Base-by-base conservation (phyloP, 2,329 filamentous ascomycete genomes). In the Achaetomium macrosporum region DNA sequence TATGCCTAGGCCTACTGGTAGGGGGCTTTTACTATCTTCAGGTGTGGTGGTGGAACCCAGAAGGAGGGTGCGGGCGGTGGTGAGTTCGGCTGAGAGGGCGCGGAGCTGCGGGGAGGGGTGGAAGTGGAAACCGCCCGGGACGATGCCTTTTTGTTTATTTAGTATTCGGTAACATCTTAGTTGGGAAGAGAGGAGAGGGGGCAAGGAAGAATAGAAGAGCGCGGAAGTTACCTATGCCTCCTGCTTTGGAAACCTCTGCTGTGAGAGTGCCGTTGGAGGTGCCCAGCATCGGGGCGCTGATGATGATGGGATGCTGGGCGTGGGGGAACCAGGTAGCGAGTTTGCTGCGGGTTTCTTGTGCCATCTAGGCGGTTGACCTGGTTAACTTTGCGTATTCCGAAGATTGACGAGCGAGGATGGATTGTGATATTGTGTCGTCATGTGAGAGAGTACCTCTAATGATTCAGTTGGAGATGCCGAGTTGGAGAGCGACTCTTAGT, bases 1-100 rank as follows among this genome's bases (percentile, higher is more conserved):
- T 36, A 87, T 68, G 36, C 77, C 77, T 0, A 81, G 65, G 2
- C 67, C 57, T 2, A 50, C n/a, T 16, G 37, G 37, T 35, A 57
- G 16, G 44, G 31, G 36, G 37, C 37, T 25, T 11, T 42, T 3
- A 13, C n/a, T 6, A 13, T 13, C 4, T 6, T 13, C n/a, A 17
- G 39, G n/a, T 6, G 17, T 10, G 17, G 17, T 8, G 39, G 16
- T n/a, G 30, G 42, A 17, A 10, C 53, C 17, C 7, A 12, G 30
- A 31, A 69, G 62, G 33, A 59, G 30, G 5, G 57, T 16, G 25
- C 64, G 61, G 1, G 63, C 67, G 20, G 52, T 37, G 36, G 49
- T 16, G 13, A 72, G 67, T 53, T 71, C 65, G 25, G 58, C 54
- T 15, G 66, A 63, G n/a, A 73, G 63, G 12, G 57, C 50, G 25